phyloP scores from a whole-genome alignment of 1,139 yeast species.

The Saccharomyces uvarum region DNA sequence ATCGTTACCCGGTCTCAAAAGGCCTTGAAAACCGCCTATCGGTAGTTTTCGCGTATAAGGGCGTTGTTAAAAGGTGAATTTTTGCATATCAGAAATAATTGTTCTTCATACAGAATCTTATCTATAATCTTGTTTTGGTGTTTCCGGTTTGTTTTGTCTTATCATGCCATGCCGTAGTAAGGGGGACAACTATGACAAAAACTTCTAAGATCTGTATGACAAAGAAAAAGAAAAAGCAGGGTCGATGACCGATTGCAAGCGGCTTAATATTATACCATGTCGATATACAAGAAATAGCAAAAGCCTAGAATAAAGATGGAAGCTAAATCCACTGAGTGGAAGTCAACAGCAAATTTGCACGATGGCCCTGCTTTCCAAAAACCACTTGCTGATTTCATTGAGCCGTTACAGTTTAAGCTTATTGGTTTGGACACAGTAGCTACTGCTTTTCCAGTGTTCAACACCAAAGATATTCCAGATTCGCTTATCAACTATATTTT shows the following conservation, averaged over 20 bases:
- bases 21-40: too few species aligned
- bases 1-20: too few species aligned
- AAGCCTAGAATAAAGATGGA: background rate
- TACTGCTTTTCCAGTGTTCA: slow-evolving; percentile 71
- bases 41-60: too few species aligned
- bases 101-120: too few species aligned
- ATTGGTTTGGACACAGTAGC: slow-evolving; percentile 75
- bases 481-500: slow-evolving; percentile 64
- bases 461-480: slow-evolving; percentile 51
- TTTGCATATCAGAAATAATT: too few species aligned
- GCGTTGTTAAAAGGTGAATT: too few species aligned
- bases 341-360: slow-evolving; percentile 16
- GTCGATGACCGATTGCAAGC: background rate
- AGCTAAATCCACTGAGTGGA: background rate
- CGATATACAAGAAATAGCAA: background rate
- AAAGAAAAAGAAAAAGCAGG: background rate
- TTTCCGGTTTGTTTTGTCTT: background rate
- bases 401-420: slow-evolving; percentile 52
- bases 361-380: slow-evolving; percentile 25
- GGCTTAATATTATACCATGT: background rate
- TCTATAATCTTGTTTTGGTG: background rate
- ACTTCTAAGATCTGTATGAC: background rate
- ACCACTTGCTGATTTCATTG: slow-evolving; percentile 26
- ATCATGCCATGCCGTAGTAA: background rate
- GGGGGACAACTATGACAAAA: background rate